Evolutionary conservation across 2,329 filamentous ascomycete genomes (phyloP).

Genomic region (Trichophyton equinum): DNA sequence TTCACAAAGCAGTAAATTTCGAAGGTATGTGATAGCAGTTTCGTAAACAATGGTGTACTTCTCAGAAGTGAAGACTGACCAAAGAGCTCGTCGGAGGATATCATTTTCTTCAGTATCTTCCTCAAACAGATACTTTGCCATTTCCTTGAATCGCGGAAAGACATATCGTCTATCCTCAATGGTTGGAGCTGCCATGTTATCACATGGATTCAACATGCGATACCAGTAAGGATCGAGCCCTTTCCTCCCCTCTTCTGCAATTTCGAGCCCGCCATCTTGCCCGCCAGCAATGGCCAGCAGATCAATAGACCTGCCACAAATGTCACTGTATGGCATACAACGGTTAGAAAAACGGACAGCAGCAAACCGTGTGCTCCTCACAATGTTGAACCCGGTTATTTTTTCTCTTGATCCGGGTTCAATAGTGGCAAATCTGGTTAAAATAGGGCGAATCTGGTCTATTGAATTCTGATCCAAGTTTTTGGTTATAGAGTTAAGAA

Average conservation of each 20-base stretch:
- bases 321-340: constrained; percentile 67
- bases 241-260: constrained; percentile 78
- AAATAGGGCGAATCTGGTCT: constrained; percentile 40
- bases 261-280: constrained; percentile 59
- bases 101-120: background rate
- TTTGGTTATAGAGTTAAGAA: constrained; percentile 49
- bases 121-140: constrained; percentile 19
- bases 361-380: constrained; percentile 68
- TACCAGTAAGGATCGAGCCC: constrained; percentile 74
- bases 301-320: constrained; percentile 75
- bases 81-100: constrained; percentile 2
- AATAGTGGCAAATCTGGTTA: constrained; percentile 56
- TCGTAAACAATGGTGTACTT: constrained; percentile 37
- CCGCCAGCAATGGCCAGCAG: constrained; percentile 63
- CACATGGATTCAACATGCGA: constrained; percentile 44
- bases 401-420: constrained; percentile 28
- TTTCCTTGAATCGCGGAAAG: constrained; percentile 29
- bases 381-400: constrained; percentile 32
- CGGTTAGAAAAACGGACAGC: constrained; percentile 82
- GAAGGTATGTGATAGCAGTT: constrained; percentile 57
- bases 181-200: constrained; percentile 30
- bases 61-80: background rate
- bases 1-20: constrained; percentile 47
- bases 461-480: constrained; percentile 30
- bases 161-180: constrained; percentile 32